A percentile compares a stretch with the other conserved stretches of the same genome.
phyloP scores from a whole-genome alignment of 768 basidiomycete genomes.

The Xerocomus spinulosus region DNA sequence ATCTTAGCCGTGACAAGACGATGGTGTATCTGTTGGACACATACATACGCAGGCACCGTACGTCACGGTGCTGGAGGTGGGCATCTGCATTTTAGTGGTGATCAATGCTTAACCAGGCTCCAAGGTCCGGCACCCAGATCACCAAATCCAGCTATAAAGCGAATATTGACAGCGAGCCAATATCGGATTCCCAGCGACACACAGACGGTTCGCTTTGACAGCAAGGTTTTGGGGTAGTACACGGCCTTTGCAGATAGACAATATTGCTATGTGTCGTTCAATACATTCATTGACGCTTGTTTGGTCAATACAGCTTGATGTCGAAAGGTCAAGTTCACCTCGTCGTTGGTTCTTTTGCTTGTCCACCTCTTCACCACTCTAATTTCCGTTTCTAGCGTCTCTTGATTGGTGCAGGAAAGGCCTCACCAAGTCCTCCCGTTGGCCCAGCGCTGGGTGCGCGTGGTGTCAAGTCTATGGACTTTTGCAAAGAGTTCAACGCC shows the following conservation, averaged over 20 bases:
- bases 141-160: slow-evolving; percentile 41
- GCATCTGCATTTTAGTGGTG: slow-evolving; percentile 7
- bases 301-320: slow-evolving; percentile 40
- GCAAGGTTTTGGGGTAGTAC: too few relatives aligned
- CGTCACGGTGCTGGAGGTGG: slow-evolving; percentile 46
- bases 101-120: slow-evolving; percentile 7
- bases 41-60: slow-evolving; percentile 40
- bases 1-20: slow-evolving; percentile 34
- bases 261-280: slow-evolving; percentile 35
- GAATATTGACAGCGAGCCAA: slow-evolving; percentile 36
- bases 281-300: slow-evolving; percentile 35
- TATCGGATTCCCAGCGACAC: slow-evolving; percentile 22
- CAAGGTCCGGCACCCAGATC: slow-evolving; percentile 47
- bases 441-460: slow-evolving; percentile 96
- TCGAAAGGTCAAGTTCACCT: slow-evolving; percentile 71
- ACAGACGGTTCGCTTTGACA: slow-evolving; percentile 41
- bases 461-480: slow-evolving; percentile 99
- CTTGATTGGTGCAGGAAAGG: slow-evolving; percentile 88
- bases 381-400: slow-evolving; percentile 53
- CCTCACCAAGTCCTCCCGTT: slow-evolving; percentile 92
- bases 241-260: too few relatives aligned
- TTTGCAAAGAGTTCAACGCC: slow-evolving; percentile 99
- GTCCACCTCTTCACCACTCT: slow-evolving; percentile 7
- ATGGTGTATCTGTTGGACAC: slow-evolving; percentile 37
- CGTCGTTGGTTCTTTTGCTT: slow-evolving; percentile 51